Base-by-base conservation (phyloP, 345 rosid species). In the Hibiscus trionum region DNA sequence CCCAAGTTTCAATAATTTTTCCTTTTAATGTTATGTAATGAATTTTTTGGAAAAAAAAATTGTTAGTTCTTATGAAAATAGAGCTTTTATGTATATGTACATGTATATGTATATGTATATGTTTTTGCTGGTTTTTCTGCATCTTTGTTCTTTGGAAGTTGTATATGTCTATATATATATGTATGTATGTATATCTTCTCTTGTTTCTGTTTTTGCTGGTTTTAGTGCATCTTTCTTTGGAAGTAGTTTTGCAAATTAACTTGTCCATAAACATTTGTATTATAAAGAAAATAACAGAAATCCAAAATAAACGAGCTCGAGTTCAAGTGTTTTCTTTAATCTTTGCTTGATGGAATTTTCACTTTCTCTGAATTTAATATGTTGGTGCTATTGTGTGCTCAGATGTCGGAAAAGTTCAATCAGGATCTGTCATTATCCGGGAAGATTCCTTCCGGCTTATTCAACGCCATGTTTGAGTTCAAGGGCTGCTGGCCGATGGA, bases 391-490 rank as follows among this genome's bases (percentile, higher is more conserved):
- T 42, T 42, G 46, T 42, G 46, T 10, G 11, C 11, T 42, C 46
- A 42, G 46, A 42, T 42, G 46, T 42, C 46, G 46, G 46, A 42
- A 42, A 42, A 42, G 46, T 42, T 42, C 46, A 42, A 42, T 2
- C 46, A 42, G 46, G 46, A 42, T 42, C 46, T 42, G 46, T 42
- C 46, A 42, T 42, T 42, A 42, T 42, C 46, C 2, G 93, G 99
- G 58, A 92, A 95, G 84, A 92, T 95, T 5, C 99, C 99, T 0
- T 86, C 90, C 1, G 99, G 99, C 47, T 63, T 77, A 44, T 95
- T 90, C 53, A 92, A 95, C 76, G 14, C 79, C 46, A 91, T 90
- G 97, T 95, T 95, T 68, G 76, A 81, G 33, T 89, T 92, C 70
- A 88, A 56, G 56, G 80, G 80, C 61, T 76, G 84, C 66, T 95